These are phyloP conservation scores for Xylaria sp. DNA, from an alignment of 2,329 filamentous ascomycete species.

Conservation along the genomic window DNA sequence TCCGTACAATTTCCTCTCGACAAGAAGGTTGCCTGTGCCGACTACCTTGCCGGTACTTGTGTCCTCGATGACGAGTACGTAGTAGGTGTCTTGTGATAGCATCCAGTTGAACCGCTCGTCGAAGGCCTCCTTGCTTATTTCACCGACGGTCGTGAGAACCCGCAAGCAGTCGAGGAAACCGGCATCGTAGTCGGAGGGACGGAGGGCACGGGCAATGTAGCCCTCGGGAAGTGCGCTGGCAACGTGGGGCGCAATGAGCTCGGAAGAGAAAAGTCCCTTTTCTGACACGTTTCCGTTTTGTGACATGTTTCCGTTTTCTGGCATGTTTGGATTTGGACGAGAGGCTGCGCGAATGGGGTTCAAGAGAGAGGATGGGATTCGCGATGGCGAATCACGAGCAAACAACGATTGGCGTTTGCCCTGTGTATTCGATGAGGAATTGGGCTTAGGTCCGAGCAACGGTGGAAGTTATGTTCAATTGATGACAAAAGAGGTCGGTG, in stretches of 20 bases:
- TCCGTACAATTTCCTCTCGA: slow-evolving; percentile 91
- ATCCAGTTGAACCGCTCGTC: slow-evolving; percentile 86
- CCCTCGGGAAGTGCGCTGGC: slow-evolving; percentile 77
- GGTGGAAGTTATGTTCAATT: not conserved
- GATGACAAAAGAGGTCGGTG: not conserved
- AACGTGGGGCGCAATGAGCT: slow-evolving; percentile 82
- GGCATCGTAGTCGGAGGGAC: slow-evolving; percentile 78
- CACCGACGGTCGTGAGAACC: slow-evolving; percentile 92
- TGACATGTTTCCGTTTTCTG: slow-evolving; percentile 57
- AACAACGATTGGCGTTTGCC: not conserved
- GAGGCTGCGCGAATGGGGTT: not conserved
- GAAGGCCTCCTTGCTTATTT: slow-evolving; percentile 81
- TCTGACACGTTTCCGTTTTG: slow-evolving; percentile 48
- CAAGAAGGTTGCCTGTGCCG: slow-evolving; percentile 89
- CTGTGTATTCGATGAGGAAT: not conserved
- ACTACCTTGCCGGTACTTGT: slow-evolving; percentile 73
- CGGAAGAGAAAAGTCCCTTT: slow-evolving; percentile 78
- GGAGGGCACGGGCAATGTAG: slow-evolving; percentile 85
- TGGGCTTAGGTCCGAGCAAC: too few species aligned
- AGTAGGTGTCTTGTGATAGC: slow-evolving; percentile 79
- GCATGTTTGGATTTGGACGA: slow-evolving; percentile 41
- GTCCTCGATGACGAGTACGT: slow-evolving; percentile 86
- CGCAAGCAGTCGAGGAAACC: slow-evolving; percentile 93
- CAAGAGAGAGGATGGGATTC: too few species aligned
- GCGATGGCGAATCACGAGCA: not conserved